These are phyloP conservation scores for Tricholoma sp. DNA, from an alignment of 768 basidiomycete species.

Conservation along the genomic window DNA sequence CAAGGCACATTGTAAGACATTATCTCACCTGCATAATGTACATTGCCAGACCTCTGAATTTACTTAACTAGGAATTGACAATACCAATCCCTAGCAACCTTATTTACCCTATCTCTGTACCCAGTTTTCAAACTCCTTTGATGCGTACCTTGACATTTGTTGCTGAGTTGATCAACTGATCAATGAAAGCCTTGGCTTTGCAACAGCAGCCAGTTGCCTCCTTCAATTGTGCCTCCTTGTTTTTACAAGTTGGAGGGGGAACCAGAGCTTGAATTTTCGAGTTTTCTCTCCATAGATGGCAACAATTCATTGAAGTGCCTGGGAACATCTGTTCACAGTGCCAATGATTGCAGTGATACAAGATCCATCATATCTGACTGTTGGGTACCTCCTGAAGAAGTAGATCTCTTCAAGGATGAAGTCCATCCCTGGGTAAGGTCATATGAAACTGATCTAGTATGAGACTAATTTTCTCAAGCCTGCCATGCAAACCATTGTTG, in stretches of 20 bases:
- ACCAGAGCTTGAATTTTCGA: slow-evolving; percentile 9
- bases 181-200: neutral
- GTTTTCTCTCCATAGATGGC: slow-evolving; percentile 22
- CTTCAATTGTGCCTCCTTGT: slow-evolving; percentile 12
- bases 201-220: too few relatives aligned
- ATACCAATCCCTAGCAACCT: neutral
- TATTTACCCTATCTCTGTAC: neutral
- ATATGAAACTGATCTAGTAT: too few relatives aligned
- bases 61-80: too few relatives aligned
- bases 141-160: slow-evolving; percentile 1
- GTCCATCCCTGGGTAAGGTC: too few relatives aligned
- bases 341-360: slow-evolving; percentile 6
- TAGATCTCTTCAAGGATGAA: slow-evolving; percentile 14
- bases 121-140: neutral
- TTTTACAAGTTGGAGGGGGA: slow-evolving; percentile 17
- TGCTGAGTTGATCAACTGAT: neutral
- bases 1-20: slow-evolving; percentile 7
- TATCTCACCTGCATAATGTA: slow-evolving; percentile 12
- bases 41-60: neutral
- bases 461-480: too few relatives aligned
- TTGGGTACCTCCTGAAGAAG: slow-evolving; percentile 10
- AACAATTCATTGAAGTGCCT: slow-evolving; percentile 25
- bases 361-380: slow-evolving; percentile 1
- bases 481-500: too few relatives aligned
- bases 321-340: slow-evolving; percentile 1